A percentile compares a stretch with the other conserved stretches of the same genome.
Conservation (phyloP, 306 rosid species). For the Gastrolobium villosum region DNA sequence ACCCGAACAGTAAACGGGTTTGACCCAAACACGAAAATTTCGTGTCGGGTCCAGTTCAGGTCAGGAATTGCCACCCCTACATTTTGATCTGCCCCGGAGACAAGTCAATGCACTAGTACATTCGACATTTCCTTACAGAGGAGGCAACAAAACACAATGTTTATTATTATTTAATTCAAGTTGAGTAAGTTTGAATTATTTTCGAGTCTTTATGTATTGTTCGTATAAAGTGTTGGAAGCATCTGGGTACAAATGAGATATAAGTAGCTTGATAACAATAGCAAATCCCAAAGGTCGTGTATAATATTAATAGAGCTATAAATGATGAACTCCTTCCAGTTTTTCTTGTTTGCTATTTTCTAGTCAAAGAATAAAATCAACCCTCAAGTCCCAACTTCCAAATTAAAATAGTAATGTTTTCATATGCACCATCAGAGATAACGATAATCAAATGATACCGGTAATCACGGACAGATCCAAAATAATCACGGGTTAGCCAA, state of each 20-base stretch:
- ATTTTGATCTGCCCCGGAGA: too few species aligned
- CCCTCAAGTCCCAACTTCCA: neutral
- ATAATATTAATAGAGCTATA: neutral
- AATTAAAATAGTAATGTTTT: neutral
- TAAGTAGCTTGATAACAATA: neutral
- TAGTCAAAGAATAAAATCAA: neutral
- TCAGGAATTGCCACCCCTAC: too few species aligned
- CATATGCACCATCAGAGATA: neutral
- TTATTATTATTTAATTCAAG: neutral
- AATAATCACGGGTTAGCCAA: conserved; percentile 54
- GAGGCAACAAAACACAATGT: neutral
- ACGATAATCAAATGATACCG: conserved; percentile 24
- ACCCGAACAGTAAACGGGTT: too few species aligned
- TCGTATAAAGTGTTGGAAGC: neutral
- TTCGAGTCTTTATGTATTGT: neutral
- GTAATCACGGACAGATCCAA: conserved; percentile 47
- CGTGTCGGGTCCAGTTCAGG: too few species aligned
- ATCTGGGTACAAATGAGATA: neutral
- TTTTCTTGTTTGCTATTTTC: neutral
- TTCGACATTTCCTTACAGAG: neutral
- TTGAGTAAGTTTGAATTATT: neutral
- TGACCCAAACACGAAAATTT: too few species aligned
- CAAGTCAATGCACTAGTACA: too few species aligned
- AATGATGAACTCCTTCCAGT: neutral
- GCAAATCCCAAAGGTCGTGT: neutral